These are phyloP conservation scores for Boeremia exigua DNA, from an alignment of 2,329 filamentous ascomycete species.

Conservation along the genomic window DNA sequence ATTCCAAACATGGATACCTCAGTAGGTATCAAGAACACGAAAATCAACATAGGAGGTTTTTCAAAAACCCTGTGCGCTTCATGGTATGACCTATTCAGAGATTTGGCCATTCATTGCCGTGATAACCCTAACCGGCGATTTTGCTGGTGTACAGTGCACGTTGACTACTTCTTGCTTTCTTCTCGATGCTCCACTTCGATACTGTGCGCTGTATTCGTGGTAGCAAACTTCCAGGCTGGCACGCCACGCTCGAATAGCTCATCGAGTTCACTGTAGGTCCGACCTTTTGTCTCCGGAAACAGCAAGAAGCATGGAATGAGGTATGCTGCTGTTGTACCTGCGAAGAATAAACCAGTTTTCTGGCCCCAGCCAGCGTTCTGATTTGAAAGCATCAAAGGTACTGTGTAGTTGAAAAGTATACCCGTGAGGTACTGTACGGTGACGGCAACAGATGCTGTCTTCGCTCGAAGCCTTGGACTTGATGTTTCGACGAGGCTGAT, in stretches of 20 bases:
- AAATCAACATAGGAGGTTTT: too few relatives aligned
- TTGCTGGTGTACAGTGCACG: not conserved
- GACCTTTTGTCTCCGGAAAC: conserved; percentile 76
- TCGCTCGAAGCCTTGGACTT: conserved; percentile 73
- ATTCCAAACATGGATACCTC: too few relatives aligned
- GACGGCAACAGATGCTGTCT: conserved; percentile 82
- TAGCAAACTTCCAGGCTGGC: conserved; percentile 23
- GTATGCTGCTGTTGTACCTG: conserved; percentile 76
- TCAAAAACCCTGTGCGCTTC: too few relatives aligned
- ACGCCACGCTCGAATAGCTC: conserved; percentile 70
- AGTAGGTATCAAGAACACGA: too few relatives aligned
- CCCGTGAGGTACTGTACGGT: conserved; percentile 77
- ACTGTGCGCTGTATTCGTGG: not conserved
- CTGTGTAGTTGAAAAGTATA: conserved; percentile 79
- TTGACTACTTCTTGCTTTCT: not conserved
- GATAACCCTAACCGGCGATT: too few relatives aligned
- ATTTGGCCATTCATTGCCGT: too few relatives aligned
- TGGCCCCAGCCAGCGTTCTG: conserved; percentile 82
- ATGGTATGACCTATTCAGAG: too few relatives aligned
- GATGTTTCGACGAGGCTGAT: conserved; percentile 1
- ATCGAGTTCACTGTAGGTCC: conserved; percentile 83
- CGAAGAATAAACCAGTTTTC: conserved; percentile 84
- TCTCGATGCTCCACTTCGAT: not conserved
- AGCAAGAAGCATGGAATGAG: conserved; percentile 78
- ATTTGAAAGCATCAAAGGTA: conserved; percentile 55